These are phyloP conservation scores for Diaporthe capsici DNA, from an alignment of 2,329 filamentous ascomycete species.

Conservation along the genomic window DNA sequence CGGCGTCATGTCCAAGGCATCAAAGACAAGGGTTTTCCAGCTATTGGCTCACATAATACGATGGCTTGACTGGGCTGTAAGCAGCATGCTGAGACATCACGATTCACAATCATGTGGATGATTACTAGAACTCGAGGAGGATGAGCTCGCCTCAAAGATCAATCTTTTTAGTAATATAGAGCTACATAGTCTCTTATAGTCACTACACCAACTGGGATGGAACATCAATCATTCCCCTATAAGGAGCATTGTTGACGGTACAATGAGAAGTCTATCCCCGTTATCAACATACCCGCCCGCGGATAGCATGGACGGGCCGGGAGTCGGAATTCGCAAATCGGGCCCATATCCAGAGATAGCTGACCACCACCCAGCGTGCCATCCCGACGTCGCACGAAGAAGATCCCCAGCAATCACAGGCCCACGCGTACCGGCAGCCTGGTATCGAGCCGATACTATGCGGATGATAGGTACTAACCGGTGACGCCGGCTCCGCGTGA, in stretches of 20 bases:
- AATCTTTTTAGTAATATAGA: neutral
- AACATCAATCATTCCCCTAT: neutral
- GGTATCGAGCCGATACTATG: slow-evolving; percentile 2
- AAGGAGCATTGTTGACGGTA: neutral
- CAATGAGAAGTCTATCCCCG: neutral
- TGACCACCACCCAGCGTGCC: slow-evolving; percentile 3
- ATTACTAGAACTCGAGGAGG: neutral
- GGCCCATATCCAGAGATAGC: slow-evolving; percentile 6
- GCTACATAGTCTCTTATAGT: neutral
- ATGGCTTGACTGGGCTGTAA: neutral
- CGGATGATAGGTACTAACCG: neutral
- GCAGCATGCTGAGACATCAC: neutral
- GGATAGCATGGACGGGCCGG: neutral
- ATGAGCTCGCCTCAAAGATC: too few relatives aligned
- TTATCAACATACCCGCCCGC: neutral
- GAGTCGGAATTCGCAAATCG: neutral
- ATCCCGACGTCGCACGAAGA: neutral
- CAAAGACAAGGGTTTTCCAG: neutral
- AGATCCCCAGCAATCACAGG: neutral
- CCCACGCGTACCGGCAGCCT: neutral
- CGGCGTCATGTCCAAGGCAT: neutral
- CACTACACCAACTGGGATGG: neutral
- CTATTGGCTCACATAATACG: slow-evolving; percentile 25
- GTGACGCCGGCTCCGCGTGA: neutral
- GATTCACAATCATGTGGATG: neutral